Base-by-base conservation (phyloP, 2,329 filamentous ascomycete species). In the Scytalidium lignicola region DNA sequence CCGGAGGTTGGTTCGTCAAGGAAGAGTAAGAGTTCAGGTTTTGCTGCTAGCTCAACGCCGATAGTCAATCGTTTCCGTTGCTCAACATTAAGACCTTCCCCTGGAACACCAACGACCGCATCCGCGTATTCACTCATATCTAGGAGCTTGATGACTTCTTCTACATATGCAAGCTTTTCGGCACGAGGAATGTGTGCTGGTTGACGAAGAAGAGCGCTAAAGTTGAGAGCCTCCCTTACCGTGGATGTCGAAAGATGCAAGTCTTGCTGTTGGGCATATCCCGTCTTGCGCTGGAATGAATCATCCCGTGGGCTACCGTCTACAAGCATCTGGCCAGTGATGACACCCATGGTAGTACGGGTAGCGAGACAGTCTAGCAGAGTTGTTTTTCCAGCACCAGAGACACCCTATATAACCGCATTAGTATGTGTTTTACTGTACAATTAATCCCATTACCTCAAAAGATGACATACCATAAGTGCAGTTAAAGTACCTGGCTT, bases 1-100 rank as follows among this genome's bases (percentile, higher is more conserved):
- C 91, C 91, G 28, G 90, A 95, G 3, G 90, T 96, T 15, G 91
- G 91, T 68, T 96, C 91, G 60, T 96, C 90, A 42, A 95, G 80
- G 41, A 72, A 95, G n/a, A 42, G 81, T 52, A 96, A 76, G 47
- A 96, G 76, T 37, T 89, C 84, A 5, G 92, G 92, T 72, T 93
- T 96, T 6, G 92, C 91, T 37, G 90, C 91, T 20, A 97, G 79
- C 66, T 96, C 92, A 19, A 96, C 91, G 68, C 90, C 92, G 55
- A 97, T 96, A 0, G 91, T 96, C 5, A 96, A 76, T 61, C 90
- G 86, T 68, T 85, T 85, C 45, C 81, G 74, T 66, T 85, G 82
- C 61, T 85, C 82, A 13, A 83, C 79, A 62, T 88, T 88, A 32
- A 89, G 77, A 69, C 88, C 90, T 72, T 93, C 88, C 51, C 90